A percentile compares a stretch with the other conserved stretches of the same genome.
Evolutionary conservation across 805 yeast genomes (phyloP).

Genomic region (Kodamaea laetipori): DNA sequence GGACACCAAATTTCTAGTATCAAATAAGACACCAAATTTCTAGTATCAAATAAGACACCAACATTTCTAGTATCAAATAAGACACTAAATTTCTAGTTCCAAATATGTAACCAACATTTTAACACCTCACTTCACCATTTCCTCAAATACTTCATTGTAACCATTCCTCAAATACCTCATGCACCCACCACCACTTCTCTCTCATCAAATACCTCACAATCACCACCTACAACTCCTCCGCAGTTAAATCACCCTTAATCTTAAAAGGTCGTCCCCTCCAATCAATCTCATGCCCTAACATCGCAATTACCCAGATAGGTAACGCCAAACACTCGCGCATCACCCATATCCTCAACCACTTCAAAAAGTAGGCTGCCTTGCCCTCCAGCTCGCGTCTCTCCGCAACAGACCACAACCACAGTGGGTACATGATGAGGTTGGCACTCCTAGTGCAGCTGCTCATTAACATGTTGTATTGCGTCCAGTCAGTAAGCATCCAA

Average conservation of each 20-base stretch:
- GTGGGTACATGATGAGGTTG: conserved; percentile 5
- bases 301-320: conserved; percentile 82
- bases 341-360: conserved; percentile 54
- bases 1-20: no score
- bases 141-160: no score
- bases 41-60: no score
- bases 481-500: conserved; percentile 69
- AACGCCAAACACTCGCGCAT: conserved; percentile 73
- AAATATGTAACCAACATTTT: no score
- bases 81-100: no score
- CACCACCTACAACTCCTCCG: conserved; percentile 55
- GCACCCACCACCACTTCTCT: neutral
- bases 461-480: conserved; percentile 53
- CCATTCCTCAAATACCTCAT: no score
- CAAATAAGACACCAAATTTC: no score
- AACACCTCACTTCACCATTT: no score
- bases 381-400: neutral
- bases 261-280: conserved; percentile 79
- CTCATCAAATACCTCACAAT: neutral
- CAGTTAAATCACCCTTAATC: conserved; percentile 73
- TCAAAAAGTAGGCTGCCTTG: conserved; percentile 9
- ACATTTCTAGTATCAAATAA: no score
- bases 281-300: conserved; percentile 73
- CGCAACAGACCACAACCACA: conserved; percentile 11
- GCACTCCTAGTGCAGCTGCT: conserved; percentile 20